A percentile compares a stretch with the other conserved stretches of the same genome.
Conservation (phyloP, 2,329 filamentous ascomycete species). For the Dothistroma septosporum region DNA sequence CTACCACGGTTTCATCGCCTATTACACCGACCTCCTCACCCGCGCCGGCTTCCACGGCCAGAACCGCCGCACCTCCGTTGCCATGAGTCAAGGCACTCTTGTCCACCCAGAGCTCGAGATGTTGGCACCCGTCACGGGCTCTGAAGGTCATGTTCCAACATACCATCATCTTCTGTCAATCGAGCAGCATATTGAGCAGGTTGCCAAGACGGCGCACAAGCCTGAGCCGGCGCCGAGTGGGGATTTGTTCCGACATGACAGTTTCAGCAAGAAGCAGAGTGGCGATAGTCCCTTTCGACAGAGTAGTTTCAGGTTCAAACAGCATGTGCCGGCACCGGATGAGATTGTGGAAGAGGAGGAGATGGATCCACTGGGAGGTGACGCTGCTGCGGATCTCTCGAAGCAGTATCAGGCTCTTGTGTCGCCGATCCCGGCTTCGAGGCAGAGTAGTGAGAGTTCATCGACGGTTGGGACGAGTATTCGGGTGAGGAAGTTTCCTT, state of each 20-base stretch:
- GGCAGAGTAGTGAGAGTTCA: neutral
- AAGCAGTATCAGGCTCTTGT: neutral
- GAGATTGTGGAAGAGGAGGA: constrained; percentile 8
- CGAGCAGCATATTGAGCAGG: constrained; percentile 13
- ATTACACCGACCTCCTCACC: constrained; percentile 45
- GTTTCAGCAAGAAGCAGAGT: neutral
- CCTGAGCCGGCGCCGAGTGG: constrained; percentile 5
- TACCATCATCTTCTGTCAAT: constrained; percentile 21
- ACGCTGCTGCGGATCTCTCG: neutral
- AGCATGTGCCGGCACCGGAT: neutral
- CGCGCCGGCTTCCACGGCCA: constrained; percentile 40
- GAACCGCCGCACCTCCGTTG: constrained; percentile 43
- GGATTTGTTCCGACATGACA: neutral
- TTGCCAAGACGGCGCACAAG: constrained; percentile 2
- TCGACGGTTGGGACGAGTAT: neutral
- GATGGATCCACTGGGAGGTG: neutral
- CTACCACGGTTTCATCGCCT: constrained; percentile 41
- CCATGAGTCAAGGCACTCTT: constrained; percentile 39
- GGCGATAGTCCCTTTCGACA: neutral
- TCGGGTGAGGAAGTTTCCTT: constrained; percentile 24
- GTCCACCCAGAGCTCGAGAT: constrained; percentile 48
- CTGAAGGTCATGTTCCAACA: constrained; percentile 16
- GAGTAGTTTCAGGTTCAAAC: neutral
- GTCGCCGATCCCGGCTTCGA: neutral
- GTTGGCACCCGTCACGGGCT: constrained; percentile 30